These are phyloP conservation scores for Saitozyma podzolica DNA, from an alignment of 768 basidiomycete species.

Conservation along the genomic window DNA sequence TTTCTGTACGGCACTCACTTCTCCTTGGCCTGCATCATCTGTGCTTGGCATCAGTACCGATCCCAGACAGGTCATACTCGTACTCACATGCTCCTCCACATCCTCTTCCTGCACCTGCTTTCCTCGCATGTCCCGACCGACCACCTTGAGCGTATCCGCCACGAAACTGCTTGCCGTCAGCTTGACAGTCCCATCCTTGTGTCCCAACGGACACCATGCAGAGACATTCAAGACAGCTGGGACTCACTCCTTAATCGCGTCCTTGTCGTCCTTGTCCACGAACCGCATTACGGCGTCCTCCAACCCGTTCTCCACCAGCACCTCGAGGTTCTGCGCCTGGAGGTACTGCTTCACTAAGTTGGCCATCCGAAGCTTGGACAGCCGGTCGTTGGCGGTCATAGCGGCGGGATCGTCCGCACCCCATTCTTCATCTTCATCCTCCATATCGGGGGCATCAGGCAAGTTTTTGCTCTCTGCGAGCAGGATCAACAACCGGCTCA, in stretches of 20 bases:
- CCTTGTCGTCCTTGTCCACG: conserved; percentile 95
- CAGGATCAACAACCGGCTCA: background rate
- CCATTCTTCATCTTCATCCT: conserved; percentile 69
- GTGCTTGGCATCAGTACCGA: conserved; percentile 1
- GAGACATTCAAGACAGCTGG: background rate
- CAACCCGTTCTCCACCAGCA: conserved; percentile 86
- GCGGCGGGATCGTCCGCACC: conserved; percentile 60
- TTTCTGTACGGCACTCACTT: conserved; percentile 27
- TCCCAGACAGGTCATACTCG: background rate
- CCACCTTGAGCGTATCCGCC: conserved; percentile 48
- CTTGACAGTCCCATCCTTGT: background rate
- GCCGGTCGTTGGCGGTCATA: conserved; percentile 39
- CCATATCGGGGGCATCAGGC: conserved; percentile 76
- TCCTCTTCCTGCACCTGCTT: conserved; percentile 51
- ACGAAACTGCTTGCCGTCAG: conserved; percentile 48
- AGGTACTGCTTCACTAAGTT: conserved; percentile 90
- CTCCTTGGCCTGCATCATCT: conserved; percentile 51
- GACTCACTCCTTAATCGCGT: conserved; percentile 82
- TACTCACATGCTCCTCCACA: conserved; percentile 50
- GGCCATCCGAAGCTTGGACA: conserved; percentile 78
- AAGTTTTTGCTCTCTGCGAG: conserved; percentile 60
- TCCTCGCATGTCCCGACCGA: conserved; percentile 39
- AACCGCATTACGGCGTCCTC: conserved; percentile 90
- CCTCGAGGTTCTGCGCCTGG: conserved; percentile 85
- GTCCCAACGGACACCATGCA: background rate